Conservation (phyloP, 2,329 filamentous ascomycete species). For the Arthroderma sp. region DNA sequence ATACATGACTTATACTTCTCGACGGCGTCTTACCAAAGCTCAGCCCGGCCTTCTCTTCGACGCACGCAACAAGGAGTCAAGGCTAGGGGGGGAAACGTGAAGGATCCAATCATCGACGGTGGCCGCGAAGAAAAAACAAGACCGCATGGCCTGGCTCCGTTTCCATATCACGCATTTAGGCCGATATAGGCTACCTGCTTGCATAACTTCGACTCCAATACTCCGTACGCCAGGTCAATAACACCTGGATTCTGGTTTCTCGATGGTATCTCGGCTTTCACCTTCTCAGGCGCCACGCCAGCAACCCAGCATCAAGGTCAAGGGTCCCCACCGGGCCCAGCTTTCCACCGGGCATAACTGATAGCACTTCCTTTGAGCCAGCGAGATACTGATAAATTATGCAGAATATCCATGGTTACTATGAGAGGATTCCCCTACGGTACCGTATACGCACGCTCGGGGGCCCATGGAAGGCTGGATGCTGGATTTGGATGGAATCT, state of each 20-base stretch:
- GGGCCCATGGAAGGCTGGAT: background rate
- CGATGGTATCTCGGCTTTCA: background rate
- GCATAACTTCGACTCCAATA: too few relatives aligned
- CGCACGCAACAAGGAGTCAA: background rate
- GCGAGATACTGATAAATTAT: background rate
- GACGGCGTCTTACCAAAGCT: constrained; percentile 5
- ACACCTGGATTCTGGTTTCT: background rate
- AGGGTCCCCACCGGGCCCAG: background rate
- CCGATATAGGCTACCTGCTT: background rate
- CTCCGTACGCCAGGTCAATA: background rate
- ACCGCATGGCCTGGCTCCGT: background rate
- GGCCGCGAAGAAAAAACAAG: background rate
- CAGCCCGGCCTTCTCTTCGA: background rate
- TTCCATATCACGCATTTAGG: background rate
- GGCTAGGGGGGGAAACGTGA: background rate
- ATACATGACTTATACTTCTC: background rate
- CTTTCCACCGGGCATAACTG: background rate
- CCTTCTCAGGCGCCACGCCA: background rate
- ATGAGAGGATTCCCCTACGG: too few relatives aligned
- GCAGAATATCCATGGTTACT: background rate
- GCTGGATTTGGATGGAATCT: constrained; percentile 3
- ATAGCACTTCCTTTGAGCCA: background rate
- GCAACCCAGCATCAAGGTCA: background rate
- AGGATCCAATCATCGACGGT: background rate
- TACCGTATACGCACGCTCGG: background rate